Evolutionary conservation across 2,329 filamentous ascomycete genomes (phyloP), one percentile per base, ranked within the genome.

Genomic region (Aspergillus spinulosporus): DNA sequence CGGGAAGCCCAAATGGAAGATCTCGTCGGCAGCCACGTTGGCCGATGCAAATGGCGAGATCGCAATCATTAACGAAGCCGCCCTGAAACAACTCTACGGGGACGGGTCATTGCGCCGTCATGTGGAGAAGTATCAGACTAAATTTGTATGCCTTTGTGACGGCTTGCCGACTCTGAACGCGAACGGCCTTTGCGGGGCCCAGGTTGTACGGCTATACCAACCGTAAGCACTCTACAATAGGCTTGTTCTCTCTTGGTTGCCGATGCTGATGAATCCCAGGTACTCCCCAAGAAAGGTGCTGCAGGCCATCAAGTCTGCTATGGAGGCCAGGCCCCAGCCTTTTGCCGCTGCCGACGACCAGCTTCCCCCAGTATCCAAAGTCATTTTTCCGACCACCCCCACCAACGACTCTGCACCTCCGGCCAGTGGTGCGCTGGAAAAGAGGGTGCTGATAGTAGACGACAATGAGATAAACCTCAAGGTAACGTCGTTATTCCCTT

Each of bases 381-480:
- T 58, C 6, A 9, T 2, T 3, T 26, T 3, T 31, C 32, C 39
- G 6, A 21, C 21, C 14, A 45, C 9, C 29, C 45, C 9, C 14
- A 46, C 46, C 36, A 15, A 21, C n/a, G 36, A 42, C 15, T 9
- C 57, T 52, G 36, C 64, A 61, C 49, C 59, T 2, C 3, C 36
- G 7, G n/a, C 26, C 4, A 21, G 12, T 12, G 26, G 29, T 21
- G 21, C 21, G 7, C 15, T 14, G 15, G 39, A 15, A 6, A 15
- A 15, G 3, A 39, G 7, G 12, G 43, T 75, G 7, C 66, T 76
- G 1, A 62, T 76, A 3, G 74, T 76, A 1, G 74, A 76, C 51
- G 74, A 75, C 54, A 75, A 76, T 51, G 64, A 69, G 1, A 74
- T 76, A 52, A 75, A 76, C 44, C 60, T 75, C 2, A 66, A 66